These are phyloP conservation scores for Cucurbita maxima DNA, from an alignment of 306 rosid genomes.

Conservation along the genomic window DNA sequence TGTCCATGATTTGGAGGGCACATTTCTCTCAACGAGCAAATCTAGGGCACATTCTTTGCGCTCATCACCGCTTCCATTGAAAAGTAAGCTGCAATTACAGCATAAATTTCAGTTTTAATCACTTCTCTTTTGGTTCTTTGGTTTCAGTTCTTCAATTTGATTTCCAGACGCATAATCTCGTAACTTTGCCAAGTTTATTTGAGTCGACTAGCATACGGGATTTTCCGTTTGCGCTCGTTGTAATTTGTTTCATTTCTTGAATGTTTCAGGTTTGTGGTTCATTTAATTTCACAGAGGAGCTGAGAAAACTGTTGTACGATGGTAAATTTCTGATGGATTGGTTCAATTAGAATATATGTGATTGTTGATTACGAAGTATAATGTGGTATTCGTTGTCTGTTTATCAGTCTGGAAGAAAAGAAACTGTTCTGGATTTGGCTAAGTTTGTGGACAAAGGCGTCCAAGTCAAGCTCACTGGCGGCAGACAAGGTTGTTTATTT, in stretches of 20 bases:
- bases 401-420: constrained; percentile 14
- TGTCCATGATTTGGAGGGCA: not conserved
- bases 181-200: not conserved
- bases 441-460: constrained; percentile 92
- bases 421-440: constrained; percentile 76
- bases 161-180: not conserved
- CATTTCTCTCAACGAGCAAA: constrained; percentile 2
- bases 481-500: constrained; percentile 52
- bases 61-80: not conserved
- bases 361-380: not conserved
- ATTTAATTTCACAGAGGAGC: constrained; percentile 4
- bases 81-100: not conserved
- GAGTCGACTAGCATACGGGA: not conserved
- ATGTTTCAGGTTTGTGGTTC: not conserved
- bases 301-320: constrained; percentile 5
- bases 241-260: not conserved
- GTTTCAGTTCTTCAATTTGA: not conserved
- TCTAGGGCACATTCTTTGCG: constrained; percentile 2
- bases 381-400: not conserved
- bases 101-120: not conserved
- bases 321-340: constrained; percentile 8
- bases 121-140: not conserved
- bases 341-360: not conserved
- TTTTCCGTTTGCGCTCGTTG: not conserved
- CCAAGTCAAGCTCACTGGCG: constrained; percentile 83